A percentile compares a stretch with the other conserved stretches of the same genome.
These are phyloP conservation scores for Phytophthora sp. DNA, from an alignment of 352 stramenopile genomes.

Conservation along the genomic window DNA sequence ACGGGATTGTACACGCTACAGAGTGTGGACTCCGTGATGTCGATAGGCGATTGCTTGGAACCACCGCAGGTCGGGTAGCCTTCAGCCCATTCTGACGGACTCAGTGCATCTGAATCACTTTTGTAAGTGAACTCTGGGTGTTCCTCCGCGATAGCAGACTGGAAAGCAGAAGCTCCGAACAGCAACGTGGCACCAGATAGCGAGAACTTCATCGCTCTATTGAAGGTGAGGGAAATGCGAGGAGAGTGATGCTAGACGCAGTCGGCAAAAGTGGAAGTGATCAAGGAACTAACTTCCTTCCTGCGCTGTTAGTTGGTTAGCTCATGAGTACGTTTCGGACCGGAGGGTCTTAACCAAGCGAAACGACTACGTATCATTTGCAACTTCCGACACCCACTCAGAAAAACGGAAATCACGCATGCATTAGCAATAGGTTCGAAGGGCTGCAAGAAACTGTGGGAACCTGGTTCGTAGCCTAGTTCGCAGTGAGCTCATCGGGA, in stretches of 20 bases:
- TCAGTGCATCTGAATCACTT: conserved; percentile 12
- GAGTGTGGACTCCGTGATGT: conserved; percentile 33
- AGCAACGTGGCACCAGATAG: background rate
- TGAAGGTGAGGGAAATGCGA: background rate
- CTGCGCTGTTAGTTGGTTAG: background rate
- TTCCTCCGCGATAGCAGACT: background rate
- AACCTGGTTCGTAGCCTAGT: too few relatives aligned
- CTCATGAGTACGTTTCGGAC: conserved; percentile 3
- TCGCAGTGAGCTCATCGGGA: background rate
- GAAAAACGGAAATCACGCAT: too few relatives aligned
- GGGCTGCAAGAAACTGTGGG: too few relatives aligned
- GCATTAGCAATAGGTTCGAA: conserved; percentile 12
- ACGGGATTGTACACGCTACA: conserved; percentile 32
- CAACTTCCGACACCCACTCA: too few relatives aligned
- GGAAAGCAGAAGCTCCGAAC: background rate
- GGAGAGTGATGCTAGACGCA: background rate
- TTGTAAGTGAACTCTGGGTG: conserved; percentile 17
- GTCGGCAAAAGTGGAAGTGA: conserved; percentile 7
- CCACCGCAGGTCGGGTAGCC: conserved; percentile 21
- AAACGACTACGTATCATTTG: too few relatives aligned
- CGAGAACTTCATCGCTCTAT: conserved; percentile 9
- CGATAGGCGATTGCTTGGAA: conserved; percentile 34
- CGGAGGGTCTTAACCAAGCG: too few relatives aligned
- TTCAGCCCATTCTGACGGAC: conserved; percentile 26
- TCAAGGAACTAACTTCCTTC: too few relatives aligned